phyloP scores from a whole-genome alignment of 805 yeast species.

The Kodamaea neixiangensis region DNA sequence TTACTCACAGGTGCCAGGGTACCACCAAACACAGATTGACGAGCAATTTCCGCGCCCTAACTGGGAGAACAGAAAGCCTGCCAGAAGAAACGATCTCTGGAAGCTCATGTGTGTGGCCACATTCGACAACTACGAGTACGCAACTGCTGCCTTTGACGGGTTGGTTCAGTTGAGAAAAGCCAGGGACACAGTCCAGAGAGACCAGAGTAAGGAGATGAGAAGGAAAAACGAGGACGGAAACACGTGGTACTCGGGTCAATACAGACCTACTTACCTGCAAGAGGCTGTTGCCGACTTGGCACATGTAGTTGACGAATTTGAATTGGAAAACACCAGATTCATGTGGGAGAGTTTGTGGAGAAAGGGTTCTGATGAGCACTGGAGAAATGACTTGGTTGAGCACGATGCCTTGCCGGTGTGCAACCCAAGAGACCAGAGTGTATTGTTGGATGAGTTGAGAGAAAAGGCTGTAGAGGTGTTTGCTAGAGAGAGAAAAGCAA shows the following conservation, averaged over 20 bases:
- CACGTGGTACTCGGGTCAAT: conserved; percentile 85
- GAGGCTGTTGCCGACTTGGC: conserved; percentile 88
- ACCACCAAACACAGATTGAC: conserved; percentile 59
- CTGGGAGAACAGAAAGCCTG: conserved; percentile 85
- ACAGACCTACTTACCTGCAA: conserved; percentile 85
- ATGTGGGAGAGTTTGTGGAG: conserved; percentile 90
- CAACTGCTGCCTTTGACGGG: conserved; percentile 73
- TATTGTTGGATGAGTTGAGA: conserved; percentile 62
- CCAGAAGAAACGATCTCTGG: conserved; percentile 85
- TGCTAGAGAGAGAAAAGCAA: conserved; percentile 21
- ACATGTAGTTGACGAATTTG: conserved; percentile 65
- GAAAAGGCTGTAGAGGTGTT: conserved; percentile 39
- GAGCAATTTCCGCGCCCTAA: conserved; percentile 78
- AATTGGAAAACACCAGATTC: conserved; percentile 49
- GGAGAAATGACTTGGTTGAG: conserved; percentile 60
- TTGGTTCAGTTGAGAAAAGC: conserved; percentile 71
- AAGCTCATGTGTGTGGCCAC: conserved; percentile 84
- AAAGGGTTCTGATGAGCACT: conserved; percentile 73
- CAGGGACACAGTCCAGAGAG: conserved; percentile 63
- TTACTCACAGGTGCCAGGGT: conserved; percentile 81
- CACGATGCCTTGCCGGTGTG: conserved; percentile 62
- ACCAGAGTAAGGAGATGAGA: conserved; percentile 67
- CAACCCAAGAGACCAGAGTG: conserved; percentile 67
- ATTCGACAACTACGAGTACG: conserved; percentile 58
- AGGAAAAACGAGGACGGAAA: conserved; percentile 74